Percentiles rank a stretch among this genome's conserved stretches.
Conservation (phyloP, 352 stramenopile genomes). For the Blastocystis sp. region DNA sequence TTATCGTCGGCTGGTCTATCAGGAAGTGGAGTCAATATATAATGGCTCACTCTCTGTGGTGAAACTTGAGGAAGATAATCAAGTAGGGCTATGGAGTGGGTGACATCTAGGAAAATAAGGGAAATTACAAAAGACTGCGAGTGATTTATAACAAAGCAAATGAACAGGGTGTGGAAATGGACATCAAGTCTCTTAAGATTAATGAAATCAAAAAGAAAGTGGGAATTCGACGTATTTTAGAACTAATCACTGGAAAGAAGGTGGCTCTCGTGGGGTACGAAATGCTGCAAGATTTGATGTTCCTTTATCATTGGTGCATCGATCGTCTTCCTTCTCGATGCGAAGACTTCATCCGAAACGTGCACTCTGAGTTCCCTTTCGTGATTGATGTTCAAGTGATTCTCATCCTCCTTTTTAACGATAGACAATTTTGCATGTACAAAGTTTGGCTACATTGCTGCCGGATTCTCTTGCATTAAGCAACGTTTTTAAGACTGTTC, state of each 20-base stretch:
- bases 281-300: conserved; percentile 54
- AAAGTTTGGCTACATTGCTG: not conserved
- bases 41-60: not conserved
- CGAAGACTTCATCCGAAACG: not conserved
- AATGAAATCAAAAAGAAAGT: not conserved
- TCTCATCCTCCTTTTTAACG: not conserved
- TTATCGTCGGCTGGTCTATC: conserved; percentile 30
- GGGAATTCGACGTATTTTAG: conserved; percentile 5
- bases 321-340: not conserved
- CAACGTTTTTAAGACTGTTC: not conserved
- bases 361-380: not conserved
- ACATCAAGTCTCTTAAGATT: not conserved
- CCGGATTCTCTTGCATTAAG: not conserved
- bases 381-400: not conserved
- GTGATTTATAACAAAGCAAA: not conserved
- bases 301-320: conserved; percentile 26
- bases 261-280: conserved; percentile 27
- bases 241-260: not conserved
- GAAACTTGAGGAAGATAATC: conserved; percentile 41
- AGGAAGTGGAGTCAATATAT: not conserved
- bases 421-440: not conserved
- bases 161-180: not conserved
- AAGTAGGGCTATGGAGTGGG: not conserved
- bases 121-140: not conserved
- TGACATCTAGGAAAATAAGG: not conserved